Percentiles rank a stretch among this genome's conserved stretches.
Evolutionary conservation across 2,329 filamentous ascomycete species (phyloP).

Genomic region (Sclerotinia glacialis): DNA sequence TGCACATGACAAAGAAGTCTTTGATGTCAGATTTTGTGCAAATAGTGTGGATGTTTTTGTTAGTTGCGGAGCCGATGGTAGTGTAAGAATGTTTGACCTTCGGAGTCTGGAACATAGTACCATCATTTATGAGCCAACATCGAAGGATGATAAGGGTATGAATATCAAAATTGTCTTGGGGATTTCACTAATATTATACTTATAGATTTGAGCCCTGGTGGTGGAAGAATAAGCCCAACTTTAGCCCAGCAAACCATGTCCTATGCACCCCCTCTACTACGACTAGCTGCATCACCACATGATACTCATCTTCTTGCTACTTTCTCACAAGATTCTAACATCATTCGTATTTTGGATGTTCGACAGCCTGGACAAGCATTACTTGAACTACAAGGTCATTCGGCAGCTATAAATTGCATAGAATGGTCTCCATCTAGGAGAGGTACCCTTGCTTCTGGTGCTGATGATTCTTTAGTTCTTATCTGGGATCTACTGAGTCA

Average conservation of each 20-base stretch:
- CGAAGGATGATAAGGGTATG: slow-evolving; percentile 74
- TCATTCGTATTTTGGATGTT: slow-evolving; percentile 93
- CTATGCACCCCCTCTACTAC: slow-evolving; percentile 72
- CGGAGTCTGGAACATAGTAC: slow-evolving; percentile 96
- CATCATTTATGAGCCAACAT: slow-evolving; percentile 96
- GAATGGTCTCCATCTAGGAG: slow-evolving; percentile 91
- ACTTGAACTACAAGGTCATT: slow-evolving; percentile 87
- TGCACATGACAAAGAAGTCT: slow-evolving; percentile 98
- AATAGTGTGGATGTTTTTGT: slow-evolving; percentile 99
- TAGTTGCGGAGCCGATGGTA: slow-evolving; percentile 94
- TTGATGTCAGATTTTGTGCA: slow-evolving; percentile 96
- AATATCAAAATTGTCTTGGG: slow-evolving; percentile 12
- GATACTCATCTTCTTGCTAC: slow-evolving; percentile 96
- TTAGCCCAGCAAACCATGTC: slow-evolving; percentile 74
- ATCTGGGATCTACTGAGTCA: slow-evolving; percentile 86
- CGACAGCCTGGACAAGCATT: slow-evolving; percentile 94
- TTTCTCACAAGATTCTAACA: slow-evolving; percentile 87
- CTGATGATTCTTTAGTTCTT: slow-evolving; percentile 85
- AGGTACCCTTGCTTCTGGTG: slow-evolving; percentile 86
- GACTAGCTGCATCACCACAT: slow-evolving; percentile 86
- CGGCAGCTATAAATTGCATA: slow-evolving; percentile 81
- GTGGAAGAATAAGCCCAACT: slow-evolving; percentile 67
- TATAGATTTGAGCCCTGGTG: slow-evolving; percentile 47
- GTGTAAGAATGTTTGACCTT: slow-evolving; percentile 97
- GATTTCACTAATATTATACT: slow-evolving; percentile 24